Evolutionary conservation across 192 early-diverging fungal species (phyloP), one percentile per base, ranked within the genome.

Genomic region (Backusella tarrabulga): DNA sequence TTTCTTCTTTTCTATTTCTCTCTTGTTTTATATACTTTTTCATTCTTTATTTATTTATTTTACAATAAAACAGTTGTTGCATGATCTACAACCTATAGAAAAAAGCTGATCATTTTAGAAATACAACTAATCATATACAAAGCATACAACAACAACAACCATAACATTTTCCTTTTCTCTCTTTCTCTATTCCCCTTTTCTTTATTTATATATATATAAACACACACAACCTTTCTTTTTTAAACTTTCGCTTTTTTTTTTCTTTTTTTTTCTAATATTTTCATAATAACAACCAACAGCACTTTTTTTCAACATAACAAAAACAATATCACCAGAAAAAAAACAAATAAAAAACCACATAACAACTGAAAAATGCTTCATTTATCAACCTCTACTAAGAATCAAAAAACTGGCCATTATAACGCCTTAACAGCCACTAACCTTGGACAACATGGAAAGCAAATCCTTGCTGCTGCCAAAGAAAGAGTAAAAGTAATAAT

Each of bases 381-480:
- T 38, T 9, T 69, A 38, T 69, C 68, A 40, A 69, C 68, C 11
- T 38, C 68, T 34, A 36, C 34, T 26, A 69, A 69, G 8, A 69
- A 69, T 69, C 34, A 69, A 60, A 60, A 60, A 21, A 26, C 54
- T 19, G 54, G 54, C 23, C 54, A 60, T 23, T 60, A 60, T 26
- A 60, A 60, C 54, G 54, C 54, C 54, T 77, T 29, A 36, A 38
- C 36, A 19, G 34, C 41, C 71, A 71, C 81, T 68, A 77, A 82
- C 21, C 78, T 82, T 78, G 81, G 81, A 40, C 54, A 69, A 15
- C 36, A 38, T 71, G 70, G 70, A n/a, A 71, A 71, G 15, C 38
- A 71, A 2, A 71, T 71, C 38, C 38, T 71, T 46, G 70, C 70
- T 26, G 70, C 70, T 29, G 70, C 70, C 4, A 71, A 71, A 71